Base-by-base conservation (phyloP, 257 asterid species). In the Solanum lignicaule region DNA sequence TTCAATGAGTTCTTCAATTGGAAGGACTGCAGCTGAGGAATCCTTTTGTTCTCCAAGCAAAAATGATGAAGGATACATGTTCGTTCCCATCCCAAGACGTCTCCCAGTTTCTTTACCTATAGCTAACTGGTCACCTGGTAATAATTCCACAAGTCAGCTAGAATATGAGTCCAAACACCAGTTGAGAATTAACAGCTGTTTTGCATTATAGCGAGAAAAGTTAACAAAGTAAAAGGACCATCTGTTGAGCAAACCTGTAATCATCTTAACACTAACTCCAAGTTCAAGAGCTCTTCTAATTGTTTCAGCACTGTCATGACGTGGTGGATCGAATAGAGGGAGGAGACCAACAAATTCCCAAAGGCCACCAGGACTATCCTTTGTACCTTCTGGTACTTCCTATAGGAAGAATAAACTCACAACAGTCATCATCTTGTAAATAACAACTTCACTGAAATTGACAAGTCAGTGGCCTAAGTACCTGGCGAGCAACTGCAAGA, bases 321-420 rank as follows among this genome's bases (percentile, higher is more conserved):
- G 93, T 5, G 96, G 96, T 23, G 95, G 97, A 89, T 94, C 97
- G 66, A 93, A 94, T 32, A 94, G 94, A 12, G 96, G 96, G 48
- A 94, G 95, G 31, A 94, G 95, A n/a, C 95, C 97, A 20, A 94
- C 92, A 83, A 94, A 94, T 43, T 94, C 94, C 97, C 96, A 94
- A 25, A 92, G 96, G 29, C 93, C 93, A 31, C 97, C 95, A 11
- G 89, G 87, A 31, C 94, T 92, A 32, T 91, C 96, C 88, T 93
- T 94, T 31, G 90, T 90, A 48, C 91, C 90, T 86, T 90, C 95
- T 1, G 95, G 93, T 41, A 94, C 96, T 89, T 89, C 93, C 94
- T 94, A 87, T 74, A 83, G 31, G 41, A 25, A 27, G 23, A 65
- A 41, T 68, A 27, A 72, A 81, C 87, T 39, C 52, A 38, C 39